Base-by-base conservation (phyloP, 176 grass and related monocot species). In the Thinopyrum elongatum region DNA sequence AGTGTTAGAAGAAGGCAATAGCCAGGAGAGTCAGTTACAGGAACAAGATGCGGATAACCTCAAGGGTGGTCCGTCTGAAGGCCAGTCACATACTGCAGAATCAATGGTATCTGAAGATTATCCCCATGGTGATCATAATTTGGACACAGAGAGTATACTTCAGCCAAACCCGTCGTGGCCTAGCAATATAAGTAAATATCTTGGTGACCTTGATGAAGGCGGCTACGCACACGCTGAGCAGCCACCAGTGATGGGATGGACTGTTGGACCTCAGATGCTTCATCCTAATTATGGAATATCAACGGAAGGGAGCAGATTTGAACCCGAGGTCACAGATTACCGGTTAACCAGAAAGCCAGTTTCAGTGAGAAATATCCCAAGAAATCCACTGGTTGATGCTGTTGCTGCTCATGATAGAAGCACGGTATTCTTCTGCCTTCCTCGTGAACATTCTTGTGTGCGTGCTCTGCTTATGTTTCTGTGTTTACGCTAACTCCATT, bases 371-470 rank as follows among this genome's bases (percentile, higher is more conserved):
- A 94, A 94, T 58, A 94, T 93, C 34, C 97, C 94, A 36, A 92
- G 97, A 80, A 94, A 94, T 91, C 97, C 94, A 74, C 74, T 99
- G 27, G 95, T 99, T 78, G 97, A 94, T 30, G 94, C 97, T 90
- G 97, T 99, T 68, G 92, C 90, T 78, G 92, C 94, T 78, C 97
- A 99, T 85, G 97, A 99, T 79, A 88, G 97, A 99, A 99, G 87
- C 92, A 97, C 85, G 92, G 97, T 99, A 89, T 7, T 70, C 68
- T 14, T 16, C 34, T 34, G 30, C 41, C 53, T 65, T 38, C 80
- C 44, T 80, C 8, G 0, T 70, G 31, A 70, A 60, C 10, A 61
- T 90, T 38, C 5, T 79, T 16, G 41, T 73, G 10, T 86, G 22
- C 28, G 5, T 84, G 16, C 42, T 44, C 15, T 36, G 22, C 47